Base-by-base conservation (phyloP, 495 filamentous ascomycete species). In the Aspergillus steynii region DNA sequence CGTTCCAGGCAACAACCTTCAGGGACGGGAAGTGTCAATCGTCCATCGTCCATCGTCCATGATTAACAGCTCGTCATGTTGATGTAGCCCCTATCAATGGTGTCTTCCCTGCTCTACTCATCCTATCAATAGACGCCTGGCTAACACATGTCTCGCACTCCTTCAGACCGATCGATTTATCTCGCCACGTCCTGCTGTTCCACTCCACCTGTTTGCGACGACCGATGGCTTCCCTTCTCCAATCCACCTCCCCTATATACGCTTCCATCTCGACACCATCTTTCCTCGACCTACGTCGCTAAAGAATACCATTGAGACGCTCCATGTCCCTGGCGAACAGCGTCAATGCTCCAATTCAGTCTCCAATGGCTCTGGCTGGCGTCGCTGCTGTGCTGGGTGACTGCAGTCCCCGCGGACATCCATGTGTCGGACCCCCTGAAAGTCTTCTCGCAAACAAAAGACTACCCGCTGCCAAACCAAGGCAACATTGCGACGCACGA, bases 401-500 rank as follows among this genome's bases (percentile, higher is more conserved):
- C 29, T 2, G 61, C 61, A 15, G 52, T 25, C 20, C 53, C 65
- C 2, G 27, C 51, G 15, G 27, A 37, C 29, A 37, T 29, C 9
- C 51, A 42, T 42, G 37, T 15, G 14, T 31, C 29, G 6, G 15
- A 53, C 7, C 51, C 51, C 15, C 9, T n/a, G 51, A 7, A 27
- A 42, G 55, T 71, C 28, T 74, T 74, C 60, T 63, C 76, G 9
- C 61, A 68, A 29, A 77, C 75, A 10, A 62, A 67, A 10, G 45
- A 55, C 8, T 67, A 73, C 37, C 75, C 78, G 0, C 61, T 76
- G 0, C 64, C 78, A 7, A 79, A 77, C 51, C 52, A 54, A 29
- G 77, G 75, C 31, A 63, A 79, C 46, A 50, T 78, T n/a, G 51
- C 50, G 31, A 69, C 60, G 0, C 78, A 79, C 61, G 78, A 80